Conservation (phyloP, 108 stramenopile genomes). For the Skeletonema grethae region DNA sequence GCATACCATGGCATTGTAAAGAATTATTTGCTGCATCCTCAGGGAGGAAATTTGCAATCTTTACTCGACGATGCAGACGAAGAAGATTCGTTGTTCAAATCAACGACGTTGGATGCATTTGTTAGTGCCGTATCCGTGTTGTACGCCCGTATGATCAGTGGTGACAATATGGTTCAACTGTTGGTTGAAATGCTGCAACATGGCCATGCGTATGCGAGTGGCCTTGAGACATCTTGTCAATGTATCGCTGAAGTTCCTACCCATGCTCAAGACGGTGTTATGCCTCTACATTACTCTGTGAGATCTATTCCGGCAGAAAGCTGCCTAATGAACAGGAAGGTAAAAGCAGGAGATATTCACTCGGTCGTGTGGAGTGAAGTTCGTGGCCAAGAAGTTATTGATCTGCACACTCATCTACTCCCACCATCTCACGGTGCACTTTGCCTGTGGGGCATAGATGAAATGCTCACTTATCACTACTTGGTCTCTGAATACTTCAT, state of each 20-base stretch:
- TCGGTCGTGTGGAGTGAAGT: constrained; percentile 68
- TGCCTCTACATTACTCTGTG: constrained; percentile 39
- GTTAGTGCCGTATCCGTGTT: constrained; percentile 61
- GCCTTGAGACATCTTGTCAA: constrained; percentile 31
- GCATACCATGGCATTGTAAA: constrained; percentile 36
- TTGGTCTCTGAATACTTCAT: constrained; percentile 90
- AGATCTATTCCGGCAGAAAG: constrained; percentile 58
- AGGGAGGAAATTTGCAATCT: constrained; percentile 65
- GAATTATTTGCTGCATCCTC: constrained; percentile 42
- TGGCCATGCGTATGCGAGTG: constrained; percentile 30
- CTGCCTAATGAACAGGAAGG: constrained; percentile 42
- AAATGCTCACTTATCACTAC: constrained; percentile 93
- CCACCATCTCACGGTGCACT: constrained; percentile 83
- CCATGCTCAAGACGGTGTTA: constrained; percentile 3
- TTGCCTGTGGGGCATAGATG: constrained; percentile 91
- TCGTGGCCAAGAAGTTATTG: constrained; percentile 60
- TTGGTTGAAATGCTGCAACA: constrained; percentile 54
- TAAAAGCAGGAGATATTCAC: constrained; percentile 29
- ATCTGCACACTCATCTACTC: constrained; percentile 92
- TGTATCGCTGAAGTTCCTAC: constrained; percentile 23
- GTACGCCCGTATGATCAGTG: constrained; percentile 76
- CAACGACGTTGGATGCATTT: constrained; percentile 44
- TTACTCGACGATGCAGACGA: constrained; percentile 27
- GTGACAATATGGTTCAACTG: constrained; percentile 52
- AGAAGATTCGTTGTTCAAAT: constrained; percentile 6